phyloP scores from a whole-genome alignment of 257 asterid species.

The Datura wrightii region DNA sequence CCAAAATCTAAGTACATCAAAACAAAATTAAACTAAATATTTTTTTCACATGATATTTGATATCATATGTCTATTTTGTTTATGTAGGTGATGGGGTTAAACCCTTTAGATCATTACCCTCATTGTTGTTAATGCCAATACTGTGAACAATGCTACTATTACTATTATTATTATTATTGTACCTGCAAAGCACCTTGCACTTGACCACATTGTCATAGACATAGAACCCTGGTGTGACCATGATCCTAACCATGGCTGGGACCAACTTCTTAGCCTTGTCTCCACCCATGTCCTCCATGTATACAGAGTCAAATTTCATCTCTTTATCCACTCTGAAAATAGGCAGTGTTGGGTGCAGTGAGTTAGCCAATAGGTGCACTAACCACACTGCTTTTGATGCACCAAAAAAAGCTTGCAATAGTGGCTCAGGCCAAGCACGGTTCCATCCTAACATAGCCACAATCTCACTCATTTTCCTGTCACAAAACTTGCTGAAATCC shows the following conservation, averaged over 20 bases:
- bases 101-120: conserved; percentile 38
- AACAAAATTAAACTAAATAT: conserved; percentile 20
- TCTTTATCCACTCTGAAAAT: conserved; percentile 83
- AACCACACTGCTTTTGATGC: conserved; percentile 91
- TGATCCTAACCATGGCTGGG: conserved; percentile 77
- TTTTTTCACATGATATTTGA: conserved; percentile 7
- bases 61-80: background rate
- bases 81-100: conserved; percentile 63
- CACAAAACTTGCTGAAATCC: conserved; percentile 90
- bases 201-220: conserved; percentile 90
- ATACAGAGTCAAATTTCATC: conserved; percentile 69
- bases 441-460: conserved; percentile 95
- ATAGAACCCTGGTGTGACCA: conserved; percentile 95
- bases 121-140: conserved; percentile 27
- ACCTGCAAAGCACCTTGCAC: conserved; percentile 93
- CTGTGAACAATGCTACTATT: background rate
- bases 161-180: conserved; percentile 48
- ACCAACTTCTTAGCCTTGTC: conserved; percentile 70
- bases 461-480: conserved; percentile 91
- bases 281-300: conserved; percentile 97
- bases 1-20: conserved; percentile 25
- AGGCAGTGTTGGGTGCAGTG: conserved; percentile 80
- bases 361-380: conserved; percentile 90
- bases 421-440: conserved; percentile 96
- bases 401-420: conserved; percentile 82